Percentiles rank a stretch among this genome's conserved stretches.
phyloP scores from a whole-genome alignment of 306 rosid genomes.

The Ochetophila trinervis region DNA sequence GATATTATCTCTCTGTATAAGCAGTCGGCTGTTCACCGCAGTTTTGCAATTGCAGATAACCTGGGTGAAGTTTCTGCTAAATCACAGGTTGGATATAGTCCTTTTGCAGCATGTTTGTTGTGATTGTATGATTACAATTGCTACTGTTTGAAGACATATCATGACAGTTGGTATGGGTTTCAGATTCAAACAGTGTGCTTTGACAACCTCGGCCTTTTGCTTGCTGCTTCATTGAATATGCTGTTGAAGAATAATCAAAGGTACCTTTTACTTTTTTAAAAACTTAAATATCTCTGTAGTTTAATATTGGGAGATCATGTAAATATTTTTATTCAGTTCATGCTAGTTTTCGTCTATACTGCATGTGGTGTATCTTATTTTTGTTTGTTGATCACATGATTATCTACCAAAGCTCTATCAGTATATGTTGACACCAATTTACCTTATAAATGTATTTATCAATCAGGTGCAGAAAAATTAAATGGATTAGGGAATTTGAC shows the following conservation, averaged over 20 bases:
- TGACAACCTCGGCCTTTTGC: conserved; percentile 84
- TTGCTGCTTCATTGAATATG: conserved; percentile 69
- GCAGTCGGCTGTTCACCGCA: conserved; percentile 89
- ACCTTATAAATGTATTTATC: too few species aligned
- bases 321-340: too few species aligned
- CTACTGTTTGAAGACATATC: background rate
- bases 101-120: background rate
- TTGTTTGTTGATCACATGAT: too few species aligned
- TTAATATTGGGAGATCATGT: background rate
- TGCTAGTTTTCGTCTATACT: background rate
- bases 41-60: conserved; percentile 83
- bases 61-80: conserved; percentile 94
- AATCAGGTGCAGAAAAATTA: too few species aligned
- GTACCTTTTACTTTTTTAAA: conserved; percentile 31
- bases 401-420: too few species aligned
- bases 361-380: background rate
- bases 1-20: conserved; percentile 19
- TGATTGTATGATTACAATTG: background rate
- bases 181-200: conserved; percentile 98
- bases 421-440: too few species aligned
- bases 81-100: conserved; percentile 64
- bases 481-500: background rate
- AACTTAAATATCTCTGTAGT: conserved; percentile 4
- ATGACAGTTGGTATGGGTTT: conserved; percentile 21
- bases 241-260: conserved; percentile 52